Evolutionary conservation across 1,284 basidiomycete species (phyloP).

Genomic region (Apiotrichum gamsii): DNA sequence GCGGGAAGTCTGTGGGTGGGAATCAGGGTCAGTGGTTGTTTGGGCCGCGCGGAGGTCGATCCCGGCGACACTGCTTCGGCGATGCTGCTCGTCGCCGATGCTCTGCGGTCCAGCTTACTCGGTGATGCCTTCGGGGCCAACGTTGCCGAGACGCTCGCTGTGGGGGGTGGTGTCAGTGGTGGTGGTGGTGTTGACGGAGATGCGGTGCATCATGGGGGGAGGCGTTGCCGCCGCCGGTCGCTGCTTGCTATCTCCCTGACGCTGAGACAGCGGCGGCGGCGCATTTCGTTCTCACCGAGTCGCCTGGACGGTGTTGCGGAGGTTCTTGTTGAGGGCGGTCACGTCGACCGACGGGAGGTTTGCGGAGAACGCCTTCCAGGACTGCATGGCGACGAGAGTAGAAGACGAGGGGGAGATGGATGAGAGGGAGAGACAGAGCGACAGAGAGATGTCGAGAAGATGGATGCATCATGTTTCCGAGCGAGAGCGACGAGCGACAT

Average conservation of each 20-base stretch:
- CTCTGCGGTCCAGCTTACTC: constrained; percentile 68
- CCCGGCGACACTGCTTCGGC: too few relatives aligned
- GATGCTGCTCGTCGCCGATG: too few relatives aligned
- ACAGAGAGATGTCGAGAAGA: not conserved
- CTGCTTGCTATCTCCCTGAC: too few relatives aligned
- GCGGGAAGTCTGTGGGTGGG: constrained; percentile 31
- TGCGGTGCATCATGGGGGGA: too few relatives aligned
- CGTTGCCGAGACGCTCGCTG: constrained; percentile 78
- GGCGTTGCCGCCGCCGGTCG: too few relatives aligned
- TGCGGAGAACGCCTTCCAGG: constrained; percentile 44
- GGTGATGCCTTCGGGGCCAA: constrained; percentile 87
- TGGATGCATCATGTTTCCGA: too few relatives aligned
- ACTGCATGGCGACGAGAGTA: constrained; percentile 41
- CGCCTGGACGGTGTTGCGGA: constrained; percentile 78
- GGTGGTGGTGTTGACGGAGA: not conserved
- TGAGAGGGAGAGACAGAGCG: not conserved
- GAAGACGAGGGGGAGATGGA: not conserved
- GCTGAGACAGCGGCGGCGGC: too few relatives aligned
- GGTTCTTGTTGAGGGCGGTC: constrained; percentile 61
- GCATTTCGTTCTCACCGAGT: constrained; percentile 56
- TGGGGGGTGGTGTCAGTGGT: constrained; percentile 5
- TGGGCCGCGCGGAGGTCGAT: too few relatives aligned
- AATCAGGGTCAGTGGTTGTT: too few relatives aligned
- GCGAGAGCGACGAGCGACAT: too few relatives aligned
- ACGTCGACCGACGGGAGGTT: constrained; percentile 43